phyloP scores from a whole-genome alignment of 73 alveolate genomes.

The Paraurostyla sp. region DNA sequence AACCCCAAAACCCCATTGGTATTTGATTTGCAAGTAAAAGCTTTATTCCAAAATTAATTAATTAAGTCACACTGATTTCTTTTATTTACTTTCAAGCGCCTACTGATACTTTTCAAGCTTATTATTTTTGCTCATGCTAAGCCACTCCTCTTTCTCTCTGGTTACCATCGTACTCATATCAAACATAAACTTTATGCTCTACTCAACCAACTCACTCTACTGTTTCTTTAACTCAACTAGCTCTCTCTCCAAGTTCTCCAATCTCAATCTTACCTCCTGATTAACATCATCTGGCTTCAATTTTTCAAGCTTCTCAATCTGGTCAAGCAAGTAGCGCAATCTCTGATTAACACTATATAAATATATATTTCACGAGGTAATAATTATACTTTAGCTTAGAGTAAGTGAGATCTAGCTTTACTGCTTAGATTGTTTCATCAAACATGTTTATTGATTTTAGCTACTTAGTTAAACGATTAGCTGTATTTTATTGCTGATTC shows the following conservation, averaged over 20 bases:
- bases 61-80: too few species aligned
- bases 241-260: slow-evolving; percentile 32
- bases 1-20: slow-evolving; percentile 1
- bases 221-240: slow-evolving; percentile 7
- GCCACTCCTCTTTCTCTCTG: slow-evolving; percentile 25
- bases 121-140: neutral
- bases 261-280: neutral
- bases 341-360: slow-evolving; percentile 26
- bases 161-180: slow-evolving; percentile 27
- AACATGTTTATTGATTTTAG: neutral
- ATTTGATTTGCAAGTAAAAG: too few species aligned
- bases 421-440: slow-evolving; percentile 23
- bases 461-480: neutral
- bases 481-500: neutral
- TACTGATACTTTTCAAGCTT: neutral
- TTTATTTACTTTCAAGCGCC: neutral
- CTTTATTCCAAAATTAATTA: too few species aligned
- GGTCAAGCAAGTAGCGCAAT: neutral
- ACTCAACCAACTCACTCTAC: slow-evolving; percentile 19
- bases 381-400: neutral
- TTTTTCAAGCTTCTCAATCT: neutral
- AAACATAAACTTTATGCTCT: slow-evolving; percentile 22
- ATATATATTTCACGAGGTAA: neutral
- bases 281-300: neutral
- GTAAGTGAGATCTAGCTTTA: neutral